phyloP scores from a whole-genome alignment of 257 asterid species.

The Solanum chmielewskii region DNA sequence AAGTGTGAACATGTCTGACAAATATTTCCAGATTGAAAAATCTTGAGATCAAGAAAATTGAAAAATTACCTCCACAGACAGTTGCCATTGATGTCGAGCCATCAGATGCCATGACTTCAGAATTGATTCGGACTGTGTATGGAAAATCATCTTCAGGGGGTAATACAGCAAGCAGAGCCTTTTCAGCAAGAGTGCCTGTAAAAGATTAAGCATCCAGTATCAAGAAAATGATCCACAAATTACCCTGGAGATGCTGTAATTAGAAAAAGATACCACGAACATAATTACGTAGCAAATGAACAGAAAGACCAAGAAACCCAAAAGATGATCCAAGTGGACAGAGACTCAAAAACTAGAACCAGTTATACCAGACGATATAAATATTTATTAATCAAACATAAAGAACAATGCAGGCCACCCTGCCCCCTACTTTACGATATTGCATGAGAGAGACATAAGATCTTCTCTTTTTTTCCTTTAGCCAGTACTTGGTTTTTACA shows the following conservation, averaged over 20 bases:
- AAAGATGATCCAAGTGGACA: not conserved
- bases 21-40: not conserved
- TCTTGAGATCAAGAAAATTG: not conserved
- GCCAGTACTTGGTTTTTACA: not conserved
- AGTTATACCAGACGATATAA: not conserved
- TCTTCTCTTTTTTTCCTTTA: not conserved
- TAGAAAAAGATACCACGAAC: not conserved
- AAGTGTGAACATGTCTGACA: not conserved
- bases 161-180: slow-evolving; percentile 76
- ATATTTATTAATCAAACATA: not conserved
- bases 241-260: not conserved
- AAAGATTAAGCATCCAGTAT: slow-evolving; percentile 7
- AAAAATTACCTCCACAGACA: slow-evolving; percentile 82
- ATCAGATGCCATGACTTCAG: slow-evolving; percentile 99
- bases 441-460: not conserved
- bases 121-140: slow-evolving; percentile 79
- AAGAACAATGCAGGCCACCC: not conserved
- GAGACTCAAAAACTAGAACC: not conserved
- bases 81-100: slow-evolving; percentile 99
- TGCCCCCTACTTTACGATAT: not conserved
- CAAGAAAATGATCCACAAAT: not conserved
- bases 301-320: not conserved
- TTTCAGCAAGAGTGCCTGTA: slow-evolving; percentile 96
- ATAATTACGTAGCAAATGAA: not conserved
- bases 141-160: slow-evolving; percentile 86